These are phyloP conservation scores for Claviceps fusiformis DNA, from an alignment of 2,329 filamentous ascomycete genomes.

Conservation along the genomic window DNA sequence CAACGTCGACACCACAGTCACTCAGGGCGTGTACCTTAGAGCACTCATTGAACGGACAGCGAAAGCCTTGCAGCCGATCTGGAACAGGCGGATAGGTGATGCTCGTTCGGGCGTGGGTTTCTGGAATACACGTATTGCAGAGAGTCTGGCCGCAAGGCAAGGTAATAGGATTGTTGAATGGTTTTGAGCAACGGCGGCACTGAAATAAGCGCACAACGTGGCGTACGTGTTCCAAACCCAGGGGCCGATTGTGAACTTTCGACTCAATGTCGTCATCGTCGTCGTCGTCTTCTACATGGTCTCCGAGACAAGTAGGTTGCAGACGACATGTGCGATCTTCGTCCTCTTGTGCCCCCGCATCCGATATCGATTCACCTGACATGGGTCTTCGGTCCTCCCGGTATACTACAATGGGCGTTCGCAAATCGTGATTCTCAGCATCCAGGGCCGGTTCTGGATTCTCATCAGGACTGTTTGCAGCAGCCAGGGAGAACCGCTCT, in stretches of 20 bases:
- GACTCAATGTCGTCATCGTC: not conserved
- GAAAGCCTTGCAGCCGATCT: conserved; percentile 54
- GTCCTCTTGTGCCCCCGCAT: not conserved
- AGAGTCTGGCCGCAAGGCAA: conserved; percentile 71
- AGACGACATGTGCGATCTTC: no score
- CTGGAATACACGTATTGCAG: conserved; percentile 62
- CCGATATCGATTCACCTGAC: not conserved
- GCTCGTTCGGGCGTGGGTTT: conserved; percentile 47
- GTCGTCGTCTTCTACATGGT: not conserved
- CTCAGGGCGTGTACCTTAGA: conserved; percentile 57
- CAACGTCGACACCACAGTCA: conserved; percentile 68
- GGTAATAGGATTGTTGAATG: conserved; percentile 55
- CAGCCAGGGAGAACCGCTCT: conserved; percentile 3
- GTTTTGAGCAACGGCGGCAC: conserved; percentile 59
- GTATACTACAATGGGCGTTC: not conserved
- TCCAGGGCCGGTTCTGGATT: conserved; percentile 1
- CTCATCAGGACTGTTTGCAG: conserved; percentile 4
- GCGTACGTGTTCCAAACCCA: conserved; percentile 10
- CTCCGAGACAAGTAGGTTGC: not conserved
- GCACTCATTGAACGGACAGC: conserved; percentile 59
- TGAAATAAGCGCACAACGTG: conserved; percentile 56
- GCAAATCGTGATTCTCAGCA: not conserved
- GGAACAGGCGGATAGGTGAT: conserved; percentile 66
- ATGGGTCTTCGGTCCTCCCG: not conserved
- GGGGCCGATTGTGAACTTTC: not conserved